Percentiles rank a stretch among this genome's conserved stretches.
Conservation (phyloP, 805 yeast genomes). For the Hanseniaspora meyeri region DNA sequence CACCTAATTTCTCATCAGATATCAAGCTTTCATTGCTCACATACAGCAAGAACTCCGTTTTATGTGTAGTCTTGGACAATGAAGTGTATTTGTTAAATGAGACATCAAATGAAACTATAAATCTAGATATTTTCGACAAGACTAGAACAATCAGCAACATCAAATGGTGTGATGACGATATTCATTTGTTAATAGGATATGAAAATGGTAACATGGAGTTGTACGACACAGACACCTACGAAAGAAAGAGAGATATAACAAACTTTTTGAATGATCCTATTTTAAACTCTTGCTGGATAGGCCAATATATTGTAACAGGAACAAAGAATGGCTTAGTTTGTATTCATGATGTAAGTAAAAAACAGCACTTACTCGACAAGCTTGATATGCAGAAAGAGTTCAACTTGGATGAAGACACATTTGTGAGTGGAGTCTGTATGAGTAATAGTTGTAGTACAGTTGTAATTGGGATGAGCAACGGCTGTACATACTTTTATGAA, state of each 20-base stretch:
- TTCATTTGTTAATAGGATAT: slow-evolving; percentile 70
- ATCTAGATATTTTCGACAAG: slow-evolving; percentile 48
- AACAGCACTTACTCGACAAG: slow-evolving; percentile 59
- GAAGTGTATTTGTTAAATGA: slow-evolving; percentile 91
- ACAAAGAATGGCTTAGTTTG: slow-evolving; percentile 72
- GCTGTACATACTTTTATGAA: slow-evolving; percentile 2
- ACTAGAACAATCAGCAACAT: slow-evolving; percentile 46
- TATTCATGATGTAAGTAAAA: slow-evolving; percentile 81
- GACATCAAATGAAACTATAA: slow-evolving; percentile 59
- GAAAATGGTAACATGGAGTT: slow-evolving; percentile 77
- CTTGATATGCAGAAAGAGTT: neutral
- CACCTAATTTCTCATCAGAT: slow-evolving; percentile 89
- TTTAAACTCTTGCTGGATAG: slow-evolving; percentile 75
- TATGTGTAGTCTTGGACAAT: slow-evolving; percentile 80
- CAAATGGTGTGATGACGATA: slow-evolving; percentile 85
- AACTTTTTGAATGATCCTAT: slow-evolving; percentile 60
- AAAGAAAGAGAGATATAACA: slow-evolving; percentile 67
- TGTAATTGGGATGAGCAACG: slow-evolving; percentile 4
- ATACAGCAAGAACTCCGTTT: slow-evolving; percentile 72
- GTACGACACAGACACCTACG: slow-evolving; percentile 77
- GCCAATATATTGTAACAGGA: slow-evolving; percentile 73
- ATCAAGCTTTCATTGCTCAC: slow-evolving; percentile 75
- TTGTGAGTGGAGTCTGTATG: neutral
- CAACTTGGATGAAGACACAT: neutral
- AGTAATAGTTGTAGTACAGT: neutral